A percentile compares a stretch with the other conserved stretches of the same genome.
Conservation (phyloP, 2,329 filamentous ascomycete genomes). For the Botryotinia narcissicola region DNA sequence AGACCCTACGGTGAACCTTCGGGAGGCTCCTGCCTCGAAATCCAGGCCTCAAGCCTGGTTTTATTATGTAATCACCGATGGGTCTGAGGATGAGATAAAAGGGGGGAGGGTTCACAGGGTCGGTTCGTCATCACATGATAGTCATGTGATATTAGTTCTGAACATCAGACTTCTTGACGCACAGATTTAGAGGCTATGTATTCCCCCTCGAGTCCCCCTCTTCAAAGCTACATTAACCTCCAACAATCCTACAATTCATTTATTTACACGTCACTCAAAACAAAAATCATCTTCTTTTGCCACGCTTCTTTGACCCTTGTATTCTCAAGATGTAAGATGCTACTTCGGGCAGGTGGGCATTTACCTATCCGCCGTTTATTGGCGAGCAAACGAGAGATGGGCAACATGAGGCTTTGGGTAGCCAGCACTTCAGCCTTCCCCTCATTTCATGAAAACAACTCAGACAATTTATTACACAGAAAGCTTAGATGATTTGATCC, state of each 20-base stretch:
- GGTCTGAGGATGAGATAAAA: too few relatives aligned
- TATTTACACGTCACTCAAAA: accelerated
- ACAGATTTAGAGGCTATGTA: too few relatives aligned
- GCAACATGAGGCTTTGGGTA: background rate
- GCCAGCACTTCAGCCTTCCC: background rate
- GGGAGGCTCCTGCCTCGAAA: too few relatives aligned
- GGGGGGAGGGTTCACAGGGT: too few relatives aligned
- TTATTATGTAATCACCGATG: too few relatives aligned
- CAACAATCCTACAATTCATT: too few relatives aligned
- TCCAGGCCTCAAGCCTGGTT: too few relatives aligned
- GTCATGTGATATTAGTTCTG: too few relatives aligned
- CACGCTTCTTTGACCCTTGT: background rate
- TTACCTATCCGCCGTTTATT: too few relatives aligned
- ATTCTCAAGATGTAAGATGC: background rate
- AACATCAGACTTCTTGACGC: too few relatives aligned
- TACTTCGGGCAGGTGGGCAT: background rate
- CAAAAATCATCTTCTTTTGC: background rate
- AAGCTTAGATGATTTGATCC: background rate
- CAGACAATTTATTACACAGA: background rate
- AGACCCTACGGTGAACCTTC: too few relatives aligned
- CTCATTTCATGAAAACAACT: background rate
- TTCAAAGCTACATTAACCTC: background rate
- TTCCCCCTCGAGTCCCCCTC: background rate
- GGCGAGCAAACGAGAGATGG: background rate
- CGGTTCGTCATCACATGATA: too few relatives aligned